Evolutionary conservation across 257 asterid species (phyloP).

Genomic region (Ophiorrhiza pumila): DNA sequence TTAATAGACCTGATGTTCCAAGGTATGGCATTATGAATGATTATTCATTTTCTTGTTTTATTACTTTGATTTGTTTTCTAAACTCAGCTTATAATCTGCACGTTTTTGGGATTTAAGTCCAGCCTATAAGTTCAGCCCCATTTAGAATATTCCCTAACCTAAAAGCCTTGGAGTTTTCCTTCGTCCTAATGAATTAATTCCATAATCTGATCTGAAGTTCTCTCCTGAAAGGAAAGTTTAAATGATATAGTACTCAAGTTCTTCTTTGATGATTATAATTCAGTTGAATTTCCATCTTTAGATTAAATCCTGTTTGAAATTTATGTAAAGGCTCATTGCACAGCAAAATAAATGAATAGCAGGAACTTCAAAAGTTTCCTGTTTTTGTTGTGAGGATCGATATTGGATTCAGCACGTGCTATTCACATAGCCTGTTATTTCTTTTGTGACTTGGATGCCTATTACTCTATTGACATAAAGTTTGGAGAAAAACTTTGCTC

Average conservation of each 20-base stretch:
- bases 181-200: not conserved
- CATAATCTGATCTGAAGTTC: not conserved
- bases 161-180: not conserved
- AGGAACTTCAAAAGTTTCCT: not conserved
- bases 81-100: not conserved
- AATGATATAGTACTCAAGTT: not conserved
- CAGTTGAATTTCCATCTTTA: not conserved
- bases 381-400: not conserved
- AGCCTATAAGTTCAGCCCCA: not conserved
- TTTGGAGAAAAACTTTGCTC: not conserved
- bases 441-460: not conserved
- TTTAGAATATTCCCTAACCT: not conserved
- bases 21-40: slow-evolving; percentile 35
- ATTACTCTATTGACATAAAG: not conserved
- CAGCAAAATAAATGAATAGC: not conserved
- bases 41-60: slow-evolving; percentile 11
- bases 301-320: not conserved
- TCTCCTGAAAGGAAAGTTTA: not conserved
- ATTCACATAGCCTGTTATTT: not conserved
- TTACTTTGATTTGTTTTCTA: not conserved
- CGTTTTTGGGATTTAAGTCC: not conserved
- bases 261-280: not conserved
- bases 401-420: not conserved
- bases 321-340: not conserved
- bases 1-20: slow-evolving; percentile 62